Evolutionary conservation across 306 rosid genomes (phyloP).

Genomic region (Prunus kanzakura): DNA sequence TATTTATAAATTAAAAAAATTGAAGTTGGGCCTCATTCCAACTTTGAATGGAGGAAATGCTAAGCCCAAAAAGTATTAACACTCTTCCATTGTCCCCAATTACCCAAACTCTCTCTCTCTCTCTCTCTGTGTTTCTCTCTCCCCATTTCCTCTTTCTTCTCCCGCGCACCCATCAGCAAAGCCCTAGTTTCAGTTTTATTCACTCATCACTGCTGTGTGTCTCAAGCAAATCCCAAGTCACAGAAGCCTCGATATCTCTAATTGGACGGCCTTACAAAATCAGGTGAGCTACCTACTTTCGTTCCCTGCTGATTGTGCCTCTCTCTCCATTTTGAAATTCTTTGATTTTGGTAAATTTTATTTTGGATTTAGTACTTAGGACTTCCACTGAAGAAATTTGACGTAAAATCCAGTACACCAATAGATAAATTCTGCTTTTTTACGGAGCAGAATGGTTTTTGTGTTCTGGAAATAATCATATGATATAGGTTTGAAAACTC

Average conservation of each 20-base stretch:
- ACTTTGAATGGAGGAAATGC: too few relatives aligned
- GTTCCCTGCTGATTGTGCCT: neutral
- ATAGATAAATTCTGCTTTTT: neutral
- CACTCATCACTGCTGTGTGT: neutral
- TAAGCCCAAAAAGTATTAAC: neutral
- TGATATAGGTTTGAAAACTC: neutral
- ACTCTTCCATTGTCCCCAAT: neutral
- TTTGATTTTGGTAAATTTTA: neutral
- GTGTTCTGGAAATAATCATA: neutral
- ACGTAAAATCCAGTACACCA: neutral
- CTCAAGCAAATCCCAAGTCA: neutral
- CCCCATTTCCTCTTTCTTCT: neutral
- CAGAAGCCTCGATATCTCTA: neutral
- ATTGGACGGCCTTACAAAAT: neutral
- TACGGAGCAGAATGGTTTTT: neutral
- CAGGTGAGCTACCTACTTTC: neutral
- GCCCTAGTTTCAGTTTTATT: constrained; percentile 1
- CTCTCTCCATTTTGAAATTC: neutral
- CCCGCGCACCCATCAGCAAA: neutral
- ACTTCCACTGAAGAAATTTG: neutral
- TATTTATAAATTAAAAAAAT: neutral
- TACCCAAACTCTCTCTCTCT: neutral
- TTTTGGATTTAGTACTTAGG: neutral
- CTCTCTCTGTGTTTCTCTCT: neutral
- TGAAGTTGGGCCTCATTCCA: neutral